Evolutionary conservation across 495 filamentous ascomycete genomes (phyloP), one percentile per base, ranked within the genome.

Genomic region (Margaritispora aquatica): DNA sequence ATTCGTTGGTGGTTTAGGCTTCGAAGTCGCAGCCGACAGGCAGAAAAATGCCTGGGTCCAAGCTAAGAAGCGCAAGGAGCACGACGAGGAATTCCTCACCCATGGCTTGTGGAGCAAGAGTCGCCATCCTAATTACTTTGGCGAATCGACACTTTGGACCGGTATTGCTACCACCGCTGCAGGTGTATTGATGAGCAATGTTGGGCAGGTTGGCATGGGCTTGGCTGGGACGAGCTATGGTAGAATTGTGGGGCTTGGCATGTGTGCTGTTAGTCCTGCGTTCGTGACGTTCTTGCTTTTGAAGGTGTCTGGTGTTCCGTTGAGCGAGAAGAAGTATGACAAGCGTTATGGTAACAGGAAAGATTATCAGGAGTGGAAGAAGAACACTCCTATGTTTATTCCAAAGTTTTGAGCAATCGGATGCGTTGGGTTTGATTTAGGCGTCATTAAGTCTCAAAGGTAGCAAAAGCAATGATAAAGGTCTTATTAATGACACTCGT

Each of bases 351-450:
- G 82, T n/a, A 73, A 82, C 58, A 70, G 79, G 24, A 79, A 82
- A 67, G 86, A 86, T 52, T 88, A 87, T 59, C 74, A 84, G 65
- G 68, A 75, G 63, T 87, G 85, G 86, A 88, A 85, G 73, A 71
- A 72, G 66, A 80, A 84, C 55, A 86, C 82, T 44, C 85, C 85
- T 0, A 80, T 82, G 73, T 80, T 87, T 59, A 68, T 87, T 53
- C 84, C 85, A 0, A 87, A 86, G 74, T 53, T 85, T 19, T 83
- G 51, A 54, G 48, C 1, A 34, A 34, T 34, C 13, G 5, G 5
- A 34, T 13, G 5, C 29, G 5, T 34, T 34, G 13, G 13, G 5
- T 34, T 13, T 13, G 29, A 34, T 13, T 34, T 5, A 34, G 5
- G 13, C 5, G 13, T 5, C 13, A 34, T 34, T 34, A 34, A 5